These are phyloP conservation scores for Protostelium mycophagum DNA, from an alignment of 78 protist genomes.

Conservation along the genomic window DNA sequence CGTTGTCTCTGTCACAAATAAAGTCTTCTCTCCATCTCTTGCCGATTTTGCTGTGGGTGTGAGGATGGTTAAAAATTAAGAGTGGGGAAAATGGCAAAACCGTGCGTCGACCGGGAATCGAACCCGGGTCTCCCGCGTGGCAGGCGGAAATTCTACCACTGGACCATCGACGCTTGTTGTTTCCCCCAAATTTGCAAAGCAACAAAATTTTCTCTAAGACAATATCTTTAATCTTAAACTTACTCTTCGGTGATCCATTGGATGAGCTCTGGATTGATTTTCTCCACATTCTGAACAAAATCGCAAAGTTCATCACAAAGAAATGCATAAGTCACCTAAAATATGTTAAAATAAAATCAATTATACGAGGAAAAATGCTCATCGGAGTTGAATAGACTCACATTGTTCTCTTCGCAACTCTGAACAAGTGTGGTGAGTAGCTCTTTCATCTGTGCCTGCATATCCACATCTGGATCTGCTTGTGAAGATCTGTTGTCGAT, in stretches of 20 bases:
- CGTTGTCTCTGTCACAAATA: neutral
- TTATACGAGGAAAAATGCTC: neutral
- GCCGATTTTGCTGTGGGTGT: neutral
- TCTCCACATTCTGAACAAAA: neutral
- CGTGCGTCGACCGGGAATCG: too few relatives aligned
- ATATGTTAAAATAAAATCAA: neutral
- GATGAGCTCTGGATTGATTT: neutral
- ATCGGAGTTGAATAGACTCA: too few relatives aligned
- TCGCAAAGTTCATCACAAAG: neutral
- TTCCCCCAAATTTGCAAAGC: too few relatives aligned
- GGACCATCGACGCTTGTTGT: too few relatives aligned
- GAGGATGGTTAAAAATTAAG: neutral
- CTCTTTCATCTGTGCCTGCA: neutral
- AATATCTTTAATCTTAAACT: too few relatives aligned
- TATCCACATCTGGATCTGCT: neutral
- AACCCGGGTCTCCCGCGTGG: too few relatives aligned
- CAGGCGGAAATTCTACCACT: too few relatives aligned
- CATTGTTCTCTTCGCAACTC: neutral
- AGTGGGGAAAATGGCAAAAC: too few relatives aligned
- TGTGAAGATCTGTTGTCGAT: neutral
- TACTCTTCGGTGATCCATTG: neutral
- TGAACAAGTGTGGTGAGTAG: neutral
- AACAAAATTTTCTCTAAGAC: too few relatives aligned
- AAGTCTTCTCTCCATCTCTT: neutral
- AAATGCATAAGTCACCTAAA: neutral